Evolutionary conservation across 306 rosid genomes (phyloP), one percentile per base, ranked within the genome.

Genomic region (Parietaria judaica): DNA sequence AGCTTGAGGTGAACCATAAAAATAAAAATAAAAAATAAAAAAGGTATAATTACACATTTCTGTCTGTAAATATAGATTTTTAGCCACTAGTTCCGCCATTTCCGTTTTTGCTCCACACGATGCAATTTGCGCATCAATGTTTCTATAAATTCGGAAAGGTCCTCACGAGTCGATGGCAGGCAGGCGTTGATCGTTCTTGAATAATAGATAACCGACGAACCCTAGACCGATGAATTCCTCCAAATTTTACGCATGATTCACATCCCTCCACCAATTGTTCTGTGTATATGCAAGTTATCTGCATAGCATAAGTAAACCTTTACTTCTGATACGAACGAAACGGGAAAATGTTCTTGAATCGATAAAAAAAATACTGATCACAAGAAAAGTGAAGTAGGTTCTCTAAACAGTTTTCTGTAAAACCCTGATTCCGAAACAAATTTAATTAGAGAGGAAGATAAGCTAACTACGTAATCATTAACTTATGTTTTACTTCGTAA

Each of bases 201-300:
- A 49, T n/a, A 12, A 62, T 58, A 61, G 63, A 23, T 1, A 56
- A 66, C 64, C 56, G 60, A 48, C 68, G 13, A 15, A 49, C 15
- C 58, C 34, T 2, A 66, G 8, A 46, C 54, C 12, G 46, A 17
- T 16, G 47, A 68, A 54, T 14, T 46, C 14, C 57, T 66, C 59
- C 31, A 23, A 23, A 23, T 23, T 23, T 48, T 15, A 61, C n/a
- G 63, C 54, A 45, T 37, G 56, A 6, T 41, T 51, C n/a, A n/a
- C n/a, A n/a, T n/a, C 38, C 56, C 58, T 39, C 63, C 56, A 56
- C 64, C 2, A 62, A 58, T 58, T 54, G 48, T 67, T 60, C 38
- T 41, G 0, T 41, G 7, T 41, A 41, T 41, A 8, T 5, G 45
- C 9, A 54, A 68, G 41, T 66, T 58, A 5, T 8, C 45, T 41